Conservation (phyloP, 345 rosid genomes). For the Triadica sebifera region DNA sequence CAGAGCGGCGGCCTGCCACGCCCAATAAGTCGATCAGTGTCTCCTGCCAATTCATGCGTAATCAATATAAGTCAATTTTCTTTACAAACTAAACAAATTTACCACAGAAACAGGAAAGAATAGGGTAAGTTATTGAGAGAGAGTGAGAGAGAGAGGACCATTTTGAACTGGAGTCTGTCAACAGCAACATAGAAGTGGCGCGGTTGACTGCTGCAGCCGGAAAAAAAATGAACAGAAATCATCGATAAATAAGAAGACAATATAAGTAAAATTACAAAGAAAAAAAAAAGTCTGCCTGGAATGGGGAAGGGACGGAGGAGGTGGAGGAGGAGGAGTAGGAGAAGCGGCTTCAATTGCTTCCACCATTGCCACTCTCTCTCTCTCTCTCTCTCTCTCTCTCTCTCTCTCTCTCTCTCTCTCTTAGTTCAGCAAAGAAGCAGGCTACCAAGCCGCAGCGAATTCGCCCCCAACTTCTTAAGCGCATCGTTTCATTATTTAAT, state of each 20-base stretch:
- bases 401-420: too few relatives aligned
- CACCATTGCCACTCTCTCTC: constrained; percentile 7
- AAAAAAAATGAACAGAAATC: not conserved
- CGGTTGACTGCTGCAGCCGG: constrained; percentile 47
- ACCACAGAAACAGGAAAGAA: not conserved
- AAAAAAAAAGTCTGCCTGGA: constrained; percentile 18
- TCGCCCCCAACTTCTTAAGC: too few relatives aligned
- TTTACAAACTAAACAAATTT: not conserved
- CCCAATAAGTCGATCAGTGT: constrained; percentile 67
- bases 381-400: too few relatives aligned
- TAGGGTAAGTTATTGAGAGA: not conserved
- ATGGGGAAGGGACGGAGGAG: constrained; percentile 39
- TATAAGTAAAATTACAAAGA: not conserved
- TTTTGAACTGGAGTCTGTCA: constrained; percentile 79
- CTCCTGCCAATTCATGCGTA: constrained; percentile 41
- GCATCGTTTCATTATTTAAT: too few relatives aligned
- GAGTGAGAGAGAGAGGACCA: constrained; percentile 38
- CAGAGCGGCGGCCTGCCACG: constrained; percentile 58
- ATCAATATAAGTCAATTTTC: not conserved
- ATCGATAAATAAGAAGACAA: not conserved
- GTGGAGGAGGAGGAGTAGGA: constrained; percentile 33
- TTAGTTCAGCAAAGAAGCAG: too few relatives aligned
- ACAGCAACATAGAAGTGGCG: constrained; percentile 85
- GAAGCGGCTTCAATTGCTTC: constrained; percentile 41
- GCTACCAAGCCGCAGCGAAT: too few relatives aligned